Evolutionary conservation across 805 yeast species (phyloP).

Genomic region (Komagataella pastoris): DNA sequence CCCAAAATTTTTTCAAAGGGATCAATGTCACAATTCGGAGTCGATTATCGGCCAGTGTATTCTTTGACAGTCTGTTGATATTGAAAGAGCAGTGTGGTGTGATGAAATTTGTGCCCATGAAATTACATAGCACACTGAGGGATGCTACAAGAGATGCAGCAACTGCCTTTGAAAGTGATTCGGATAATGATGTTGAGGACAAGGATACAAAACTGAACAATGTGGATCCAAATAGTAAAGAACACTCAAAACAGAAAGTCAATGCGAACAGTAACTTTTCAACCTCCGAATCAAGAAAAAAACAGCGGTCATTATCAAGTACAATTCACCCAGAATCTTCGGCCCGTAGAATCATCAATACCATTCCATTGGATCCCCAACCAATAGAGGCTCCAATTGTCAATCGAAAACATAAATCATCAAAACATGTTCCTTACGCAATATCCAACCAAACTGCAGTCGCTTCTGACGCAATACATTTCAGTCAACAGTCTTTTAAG

Average conservation of each 20-base stretch:
- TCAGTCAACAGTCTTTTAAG: slow-evolving; percentile 1
- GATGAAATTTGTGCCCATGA: slow-evolving; percentile 40
- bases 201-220: slow-evolving; percentile 3
- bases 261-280: slow-evolving; percentile 17
- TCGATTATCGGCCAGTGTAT: slow-evolving; percentile 85
- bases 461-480: slow-evolving; percentile 4
- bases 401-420: not conserved
- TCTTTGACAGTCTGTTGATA: slow-evolving; percentile 81
- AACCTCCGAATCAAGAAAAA: slow-evolving; percentile 19
- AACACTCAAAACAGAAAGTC: slow-evolving; percentile 1
- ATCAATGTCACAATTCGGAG: slow-evolving; percentile 51
- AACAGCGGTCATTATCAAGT: slow-evolving; percentile 36
- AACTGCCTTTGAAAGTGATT: slow-evolving; percentile 4
- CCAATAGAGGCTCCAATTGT: slow-evolving; percentile 35
- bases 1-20: slow-evolving; percentile 25
- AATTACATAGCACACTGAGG: not conserved
- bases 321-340: slow-evolving; percentile 53
- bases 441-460: slow-evolving; percentile 1
- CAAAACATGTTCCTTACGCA: not conserved
- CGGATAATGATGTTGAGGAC: slow-evolving; percentile 12
- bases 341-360: slow-evolving; percentile 62
- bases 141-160: not conserved
- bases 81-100: slow-evolving; percentile 82
- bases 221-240: no score
- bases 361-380: slow-evolving; percentile 74